Percentiles rank a stretch among this genome's conserved stretches.
These are phyloP conservation scores for Pythium guiyangense DNA, from an alignment of 352 stramenopile genomes.

Conservation along the genomic window DNA sequence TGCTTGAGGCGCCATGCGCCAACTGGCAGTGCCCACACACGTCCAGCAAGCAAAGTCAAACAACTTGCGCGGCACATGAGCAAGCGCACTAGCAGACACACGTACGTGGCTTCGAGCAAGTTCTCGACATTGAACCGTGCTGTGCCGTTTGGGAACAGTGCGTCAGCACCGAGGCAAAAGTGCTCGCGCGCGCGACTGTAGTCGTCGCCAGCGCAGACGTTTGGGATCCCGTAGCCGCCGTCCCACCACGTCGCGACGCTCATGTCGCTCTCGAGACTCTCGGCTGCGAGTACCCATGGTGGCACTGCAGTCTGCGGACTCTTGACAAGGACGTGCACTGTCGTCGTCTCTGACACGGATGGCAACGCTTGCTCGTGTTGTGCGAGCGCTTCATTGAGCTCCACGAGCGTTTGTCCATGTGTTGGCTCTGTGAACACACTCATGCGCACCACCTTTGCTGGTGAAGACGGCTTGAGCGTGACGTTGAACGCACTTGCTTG, in stretches of 20 bases:
- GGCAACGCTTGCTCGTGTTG: not conserved
- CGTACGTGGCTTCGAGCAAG: constrained; percentile 55
- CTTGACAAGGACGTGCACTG: constrained; percentile 55
- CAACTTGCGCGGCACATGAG: not conserved
- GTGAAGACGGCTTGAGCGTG: constrained; percentile 19
- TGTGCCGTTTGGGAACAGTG: constrained; percentile 31
- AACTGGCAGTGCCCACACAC: constrained; percentile 9
- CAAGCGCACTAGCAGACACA: not conserved
- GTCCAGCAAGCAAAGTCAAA: not conserved
- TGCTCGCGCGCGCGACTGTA: constrained; percentile 31
- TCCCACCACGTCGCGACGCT: constrained; percentile 84
- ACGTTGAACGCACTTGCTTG: constrained; percentile 20
- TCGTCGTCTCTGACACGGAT: not conserved
- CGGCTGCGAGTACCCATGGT: constrained; percentile 59
- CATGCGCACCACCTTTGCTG: not conserved
- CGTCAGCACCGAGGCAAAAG: constrained; percentile 56
- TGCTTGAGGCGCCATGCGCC: not conserved
- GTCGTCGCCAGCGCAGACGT: constrained; percentile 64
- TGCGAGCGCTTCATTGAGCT: constrained; percentile 3
- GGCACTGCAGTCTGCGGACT: constrained; percentile 45
- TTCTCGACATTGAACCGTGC: constrained; percentile 77
- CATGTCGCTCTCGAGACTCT: constrained; percentile 49
- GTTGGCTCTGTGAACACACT: constrained; percentile 11
- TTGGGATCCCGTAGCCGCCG: constrained; percentile 60
- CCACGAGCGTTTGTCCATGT: constrained; percentile 1